Evolutionary conservation across 1,284 basidiomycete genomes (phyloP), one percentile per base, ranked within the genome.

Genomic region (Rhodotorula sp.): DNA sequence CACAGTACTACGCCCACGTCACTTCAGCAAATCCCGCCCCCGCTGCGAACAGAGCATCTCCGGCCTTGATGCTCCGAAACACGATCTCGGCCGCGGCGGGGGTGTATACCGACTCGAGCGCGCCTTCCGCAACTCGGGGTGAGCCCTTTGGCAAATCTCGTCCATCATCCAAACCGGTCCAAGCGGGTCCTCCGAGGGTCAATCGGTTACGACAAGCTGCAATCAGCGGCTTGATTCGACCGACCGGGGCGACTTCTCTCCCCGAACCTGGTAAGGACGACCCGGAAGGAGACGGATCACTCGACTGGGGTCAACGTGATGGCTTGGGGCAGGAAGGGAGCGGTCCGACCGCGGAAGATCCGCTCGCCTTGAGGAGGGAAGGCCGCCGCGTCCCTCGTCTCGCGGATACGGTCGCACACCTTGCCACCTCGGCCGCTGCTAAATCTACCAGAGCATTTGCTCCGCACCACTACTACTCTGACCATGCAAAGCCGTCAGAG

Each of bases 31-130:
- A 43, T 43, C 3, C 55, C n/a, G 38, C 64, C 21, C 8, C 18
- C 49, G 5, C 14, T 5, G 5, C 18, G 10, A 21, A 14, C 26
- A 10, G 16, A 5, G n/a, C 60, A 12, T 34, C 49, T 0, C 69
- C 72, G 2, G 69, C 72, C 10, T 59, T 73, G 38, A 66, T 67
- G 18, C 73, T 72, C 23, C 65, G 68, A n/a, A 72, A 75, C 64
- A 75, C 73, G 15, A 66, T 75, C 21, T 65, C 69, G 12, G 56
- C 68, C 31, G 66, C 65, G 19, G 49, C 60, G 12, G 50, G 47
- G 18, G 49, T 64, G 31, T 72, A 72, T 64, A 45, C 48, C 34
- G 66, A 67, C n/a, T 57, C 60, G 21, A 55, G 60, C 7, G 28
- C 54, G 7, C 48, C 23, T 34, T 38, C 62, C 23, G 28, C 47